Evolutionary conservation across 192 early-diverging fungal genomes (phyloP).

Genomic region (Oehlia diaphana): DNA sequence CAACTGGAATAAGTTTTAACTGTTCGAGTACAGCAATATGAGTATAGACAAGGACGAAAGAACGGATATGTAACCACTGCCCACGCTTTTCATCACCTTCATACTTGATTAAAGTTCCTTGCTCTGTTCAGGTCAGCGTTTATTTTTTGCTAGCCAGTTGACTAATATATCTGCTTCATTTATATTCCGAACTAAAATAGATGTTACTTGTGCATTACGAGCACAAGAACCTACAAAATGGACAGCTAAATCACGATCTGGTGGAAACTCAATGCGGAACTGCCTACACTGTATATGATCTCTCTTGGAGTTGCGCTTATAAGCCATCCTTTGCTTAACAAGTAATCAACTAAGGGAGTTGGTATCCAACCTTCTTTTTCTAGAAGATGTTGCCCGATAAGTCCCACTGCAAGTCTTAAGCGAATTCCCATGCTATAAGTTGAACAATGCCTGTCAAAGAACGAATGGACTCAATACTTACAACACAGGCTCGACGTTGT

Average conservation of each 20-base stretch:
- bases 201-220: background rate
- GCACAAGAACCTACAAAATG: background rate
- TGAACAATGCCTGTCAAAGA: background rate
- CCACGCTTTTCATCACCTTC: background rate
- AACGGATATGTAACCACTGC: background rate
- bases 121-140: background rate
- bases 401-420: background rate
- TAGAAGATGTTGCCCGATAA: background rate
- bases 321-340: background rate
- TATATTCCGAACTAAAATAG: no score
- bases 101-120: conserved; percentile 8
- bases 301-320: background rate
- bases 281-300: background rate
- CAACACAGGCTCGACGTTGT: no score
- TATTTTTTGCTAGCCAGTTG: background rate
- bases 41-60: background rate
- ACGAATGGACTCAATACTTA: no score
- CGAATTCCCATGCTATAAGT: background rate
- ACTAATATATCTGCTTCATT: no score
- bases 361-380: background rate
- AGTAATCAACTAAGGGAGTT: background rate
- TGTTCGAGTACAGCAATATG: conserved; percentile 11
- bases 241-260: background rate
- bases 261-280: background rate
- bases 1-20: background rate